phyloP scores from a whole-genome alignment of 768 basidiomycete genomes.

The Pleurotus salmoneostramineus region DNA sequence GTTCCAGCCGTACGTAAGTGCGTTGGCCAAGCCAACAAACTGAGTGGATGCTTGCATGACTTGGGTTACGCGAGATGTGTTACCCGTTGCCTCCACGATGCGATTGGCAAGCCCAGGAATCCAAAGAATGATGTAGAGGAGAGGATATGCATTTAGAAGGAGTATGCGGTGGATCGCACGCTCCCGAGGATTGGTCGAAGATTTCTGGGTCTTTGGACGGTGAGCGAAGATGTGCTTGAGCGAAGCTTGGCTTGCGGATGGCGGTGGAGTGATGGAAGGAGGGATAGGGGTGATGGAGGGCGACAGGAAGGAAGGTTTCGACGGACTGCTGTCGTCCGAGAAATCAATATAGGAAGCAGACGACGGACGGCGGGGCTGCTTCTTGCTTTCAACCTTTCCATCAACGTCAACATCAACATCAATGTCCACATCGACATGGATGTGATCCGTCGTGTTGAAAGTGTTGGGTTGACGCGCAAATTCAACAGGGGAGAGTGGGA shows the following conservation, averaged over 20 bases:
- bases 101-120: constrained; percentile 13
- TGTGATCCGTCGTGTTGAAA: not conserved
- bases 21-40: constrained; percentile 12
- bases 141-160: constrained; percentile 13
- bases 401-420: not conserved
- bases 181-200: not conserved
- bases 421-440: not conserved
- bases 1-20: constrained; percentile 13
- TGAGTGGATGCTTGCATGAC: constrained; percentile 12
- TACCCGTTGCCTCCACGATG: constrained; percentile 11
- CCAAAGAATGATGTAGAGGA: constrained; percentile 14
- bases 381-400: not conserved
- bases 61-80: constrained; percentile 5
- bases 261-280: not conserved
- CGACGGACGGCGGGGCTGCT: not conserved
- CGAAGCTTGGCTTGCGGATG: not conserved
- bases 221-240: constrained; percentile 3
- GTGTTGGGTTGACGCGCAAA: not conserved
- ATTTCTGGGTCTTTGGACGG: not conserved
- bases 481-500: not conserved
- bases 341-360: not conserved
- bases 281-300: not conserved
- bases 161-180: constrained; percentile 7
- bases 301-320: not conserved
- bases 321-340: not conserved